Conservation (phyloP, 306 rosid genomes). For the Carpinus viminea region DNA sequence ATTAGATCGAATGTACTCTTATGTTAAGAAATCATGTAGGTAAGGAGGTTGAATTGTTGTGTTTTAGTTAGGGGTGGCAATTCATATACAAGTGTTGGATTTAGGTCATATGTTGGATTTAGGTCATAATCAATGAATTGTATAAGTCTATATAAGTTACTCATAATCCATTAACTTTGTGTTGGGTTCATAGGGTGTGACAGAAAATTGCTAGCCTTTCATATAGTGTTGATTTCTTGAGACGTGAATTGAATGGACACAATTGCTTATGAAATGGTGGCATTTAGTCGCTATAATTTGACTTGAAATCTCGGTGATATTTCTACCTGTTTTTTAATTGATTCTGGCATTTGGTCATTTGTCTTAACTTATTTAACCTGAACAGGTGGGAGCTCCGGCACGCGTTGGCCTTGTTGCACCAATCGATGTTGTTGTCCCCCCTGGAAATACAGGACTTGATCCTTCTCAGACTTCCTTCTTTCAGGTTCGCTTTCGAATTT, state of each 20-base stretch:
- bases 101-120: too few relatives aligned
- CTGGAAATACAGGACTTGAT: constrained; percentile 47
- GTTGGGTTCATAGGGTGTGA: too few relatives aligned
- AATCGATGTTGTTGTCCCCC: constrained; percentile 59
- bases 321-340: neutral
- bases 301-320: neutral
- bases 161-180: too few relatives aligned
- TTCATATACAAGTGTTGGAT: too few relatives aligned
- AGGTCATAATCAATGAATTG: too few relatives aligned
- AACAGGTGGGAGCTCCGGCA: constrained; percentile 65
- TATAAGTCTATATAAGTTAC: too few relatives aligned
- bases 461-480: constrained; percentile 37
- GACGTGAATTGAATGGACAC: neutral
- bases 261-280: neutral
- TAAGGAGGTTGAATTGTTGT: neutral
- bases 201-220: too few relatives aligned
- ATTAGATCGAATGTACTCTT: too few relatives aligned
- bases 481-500: constrained; percentile 34
- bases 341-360: neutral
- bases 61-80: neutral
- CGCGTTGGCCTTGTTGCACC: constrained; percentile 67
- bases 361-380: neutral
- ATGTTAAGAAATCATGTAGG: too few relatives aligned
- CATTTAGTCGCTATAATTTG: too few relatives aligned
- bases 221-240: too few relatives aligned